Evolutionary conservation across 768 basidiomycete species (phyloP).

Genomic region (Mycena haematopus): DNA sequence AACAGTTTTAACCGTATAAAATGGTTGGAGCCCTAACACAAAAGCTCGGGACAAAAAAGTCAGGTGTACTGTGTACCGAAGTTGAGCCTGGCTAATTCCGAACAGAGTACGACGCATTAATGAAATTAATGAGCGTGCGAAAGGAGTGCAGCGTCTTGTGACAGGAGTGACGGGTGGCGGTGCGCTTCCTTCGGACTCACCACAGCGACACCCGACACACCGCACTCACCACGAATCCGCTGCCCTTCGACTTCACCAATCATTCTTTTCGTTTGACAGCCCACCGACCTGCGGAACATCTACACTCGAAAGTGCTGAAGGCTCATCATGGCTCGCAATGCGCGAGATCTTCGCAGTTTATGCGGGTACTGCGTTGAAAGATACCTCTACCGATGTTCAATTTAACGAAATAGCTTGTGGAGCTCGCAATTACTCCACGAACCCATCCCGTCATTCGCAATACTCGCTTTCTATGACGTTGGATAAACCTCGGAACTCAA

Average conservation of each 20-base stretch:
- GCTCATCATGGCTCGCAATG: slow-evolving; percentile 19
- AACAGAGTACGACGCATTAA: too few relatives aligned
- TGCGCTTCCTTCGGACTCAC: too few relatives aligned
- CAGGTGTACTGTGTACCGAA: slow-evolving; percentile 27
- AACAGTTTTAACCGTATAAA: too few relatives aligned
- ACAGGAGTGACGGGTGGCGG: too few relatives aligned
- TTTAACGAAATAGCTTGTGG: slow-evolving; percentile 18
- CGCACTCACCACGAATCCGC: too few relatives aligned
- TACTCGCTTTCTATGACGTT: slow-evolving; percentile 21
- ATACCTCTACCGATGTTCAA: slow-evolving; percentile 12
- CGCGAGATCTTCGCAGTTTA: slow-evolving; percentile 28
- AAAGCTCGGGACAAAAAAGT: slow-evolving; percentile 21
- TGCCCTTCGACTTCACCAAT: too few relatives aligned
- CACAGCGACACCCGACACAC: too few relatives aligned
- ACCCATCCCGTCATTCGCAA: slow-evolving; percentile 21
- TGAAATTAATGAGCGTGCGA: too few relatives aligned
- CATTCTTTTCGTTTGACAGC: too few relatives aligned
- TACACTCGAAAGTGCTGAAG: slow-evolving; percentile 7
- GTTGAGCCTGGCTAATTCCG: slow-evolving; percentile 31
- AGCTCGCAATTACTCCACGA: slow-evolving; percentile 21
- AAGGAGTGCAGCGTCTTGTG: too few relatives aligned
- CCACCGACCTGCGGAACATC: slow-evolving; percentile 24
- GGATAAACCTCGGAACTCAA: slow-evolving; percentile 29
- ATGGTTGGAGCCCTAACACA: too few relatives aligned
- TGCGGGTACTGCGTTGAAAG: slow-evolving; percentile 22